A percentile compares a stretch with the other conserved stretches of the same genome.
phyloP scores from a whole-genome alignment of 371 early-diverging fungal genomes.

The Mucor saturninus region DNA sequence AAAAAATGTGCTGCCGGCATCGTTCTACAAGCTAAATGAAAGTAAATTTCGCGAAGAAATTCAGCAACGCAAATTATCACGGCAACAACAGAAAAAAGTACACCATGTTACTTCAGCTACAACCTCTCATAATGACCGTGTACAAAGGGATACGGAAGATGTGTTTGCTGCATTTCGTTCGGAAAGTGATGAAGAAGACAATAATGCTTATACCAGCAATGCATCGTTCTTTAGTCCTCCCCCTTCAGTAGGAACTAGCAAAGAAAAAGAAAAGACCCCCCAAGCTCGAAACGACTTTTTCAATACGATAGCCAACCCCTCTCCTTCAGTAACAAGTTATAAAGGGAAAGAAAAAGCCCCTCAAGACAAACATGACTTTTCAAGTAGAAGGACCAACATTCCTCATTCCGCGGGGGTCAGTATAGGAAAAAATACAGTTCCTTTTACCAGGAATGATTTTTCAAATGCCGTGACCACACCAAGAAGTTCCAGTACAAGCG shows the following conservation, averaged over 20 bases:
- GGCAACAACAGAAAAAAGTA: neutral
- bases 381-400: no score
- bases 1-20: slow-evolving; percentile 19
- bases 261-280: neutral
- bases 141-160: neutral
- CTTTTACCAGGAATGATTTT: no score
- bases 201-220: no score
- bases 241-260: no score
- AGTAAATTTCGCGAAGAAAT: slow-evolving; percentile 9
- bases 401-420: no score
- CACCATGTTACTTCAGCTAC: neutral
- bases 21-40: slow-evolving; percentile 18
- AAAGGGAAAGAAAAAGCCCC: no score
- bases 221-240: no score
- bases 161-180: slow-evolving; percentile 13
- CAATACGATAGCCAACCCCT: neutral
- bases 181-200: neutral
- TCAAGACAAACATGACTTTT: no score
- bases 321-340: no score
- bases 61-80: neutral
- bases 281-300: neutral
- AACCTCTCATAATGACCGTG: neutral
- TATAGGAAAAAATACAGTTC: no score
- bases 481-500: no score
- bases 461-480: no score